Evolutionary conservation across 176 grass and related monocot genomes (phyloP).

Genomic region (Ensete ventricosum): DNA sequence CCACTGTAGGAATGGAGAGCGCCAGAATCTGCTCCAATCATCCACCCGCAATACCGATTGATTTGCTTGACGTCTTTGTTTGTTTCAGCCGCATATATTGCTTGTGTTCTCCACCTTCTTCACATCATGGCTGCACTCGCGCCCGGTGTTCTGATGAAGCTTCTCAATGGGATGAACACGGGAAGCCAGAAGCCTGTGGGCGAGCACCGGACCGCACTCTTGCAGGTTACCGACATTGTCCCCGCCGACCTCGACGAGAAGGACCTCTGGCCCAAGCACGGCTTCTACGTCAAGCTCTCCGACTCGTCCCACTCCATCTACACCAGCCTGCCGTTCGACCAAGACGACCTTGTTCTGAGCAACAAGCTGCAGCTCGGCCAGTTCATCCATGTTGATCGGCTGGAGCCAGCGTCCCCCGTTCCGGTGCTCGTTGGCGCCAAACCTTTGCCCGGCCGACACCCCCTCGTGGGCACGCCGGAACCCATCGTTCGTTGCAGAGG

Average conservation of each 20-base stretch:
- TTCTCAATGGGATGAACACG: constrained; percentile 54
- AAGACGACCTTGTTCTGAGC: constrained; percentile 75
- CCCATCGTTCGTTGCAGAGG: constrained; percentile 25
- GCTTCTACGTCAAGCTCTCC: constrained; percentile 89
- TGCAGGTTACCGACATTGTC: constrained; percentile 93
- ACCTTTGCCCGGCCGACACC: constrained; percentile 60
- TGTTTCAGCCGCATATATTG: too few species aligned
- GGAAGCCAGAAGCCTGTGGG: constrained; percentile 44
- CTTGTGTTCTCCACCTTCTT: too few species aligned
- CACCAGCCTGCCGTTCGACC: constrained; percentile 50
- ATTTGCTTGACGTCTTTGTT: too few species aligned
- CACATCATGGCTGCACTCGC: constrained; percentile 53
- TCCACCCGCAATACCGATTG: too few species aligned
- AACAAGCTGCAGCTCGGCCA: constrained; percentile 93
- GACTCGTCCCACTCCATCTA: constrained; percentile 84
- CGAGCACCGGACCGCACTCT: constrained; percentile 57
- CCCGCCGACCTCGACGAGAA: constrained; percentile 82
- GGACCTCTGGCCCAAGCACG: constrained; percentile 71
- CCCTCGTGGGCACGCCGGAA: constrained; percentile 61
- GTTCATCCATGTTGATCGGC: constrained; percentile 66
- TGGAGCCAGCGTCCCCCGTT: constrained; percentile 59
- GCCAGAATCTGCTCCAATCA: too few species aligned
- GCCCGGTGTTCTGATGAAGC: constrained; percentile 65
- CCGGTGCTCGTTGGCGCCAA: constrained; percentile 56
- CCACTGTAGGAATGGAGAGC: too few species aligned